Evolutionary conservation across 2,329 filamentous ascomycete species (phyloP).

Genomic region (Stemphylium lycopersici): DNA sequence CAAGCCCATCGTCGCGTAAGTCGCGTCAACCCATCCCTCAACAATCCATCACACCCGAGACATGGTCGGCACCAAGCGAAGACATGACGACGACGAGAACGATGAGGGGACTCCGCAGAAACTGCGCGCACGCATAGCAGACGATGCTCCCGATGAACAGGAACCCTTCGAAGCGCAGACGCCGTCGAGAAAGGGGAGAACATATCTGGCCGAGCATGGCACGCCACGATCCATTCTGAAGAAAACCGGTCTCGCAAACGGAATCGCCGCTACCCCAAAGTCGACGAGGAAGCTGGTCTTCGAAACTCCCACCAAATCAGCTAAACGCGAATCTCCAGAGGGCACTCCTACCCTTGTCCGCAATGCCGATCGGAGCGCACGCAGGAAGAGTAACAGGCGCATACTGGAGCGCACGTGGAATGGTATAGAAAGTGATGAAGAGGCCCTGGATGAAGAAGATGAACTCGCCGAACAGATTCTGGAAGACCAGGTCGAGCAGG

Average conservation of each 20-base stretch:
- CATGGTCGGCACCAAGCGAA: slow-evolving; percentile 44
- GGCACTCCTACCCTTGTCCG: slow-evolving; percentile 68
- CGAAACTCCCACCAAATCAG: slow-evolving; percentile 50
- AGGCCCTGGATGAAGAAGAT: slow-evolving; percentile 68
- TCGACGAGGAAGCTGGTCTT: slow-evolving; percentile 56
- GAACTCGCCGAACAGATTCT: slow-evolving; percentile 73
- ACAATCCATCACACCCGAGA: slow-evolving; percentile 13
- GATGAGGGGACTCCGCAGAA: slow-evolving; percentile 36
- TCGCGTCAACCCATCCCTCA: slow-evolving; percentile 26
- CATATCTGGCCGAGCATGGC: slow-evolving; percentile 29
- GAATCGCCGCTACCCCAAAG: slow-evolving; percentile 47
- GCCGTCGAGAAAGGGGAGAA: slow-evolving; percentile 36
- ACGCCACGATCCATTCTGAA: slow-evolving; percentile 46
- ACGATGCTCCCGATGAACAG: slow-evolving; percentile 22
- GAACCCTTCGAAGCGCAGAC: slow-evolving; percentile 37
- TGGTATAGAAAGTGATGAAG: slow-evolving; percentile 71
- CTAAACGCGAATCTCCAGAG: slow-evolving; percentile 39
- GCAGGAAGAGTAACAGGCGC: slow-evolving; percentile 79
- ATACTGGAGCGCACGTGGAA: slow-evolving; percentile 74
- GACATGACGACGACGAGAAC: slow-evolving; percentile 31
- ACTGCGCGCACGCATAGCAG: slow-evolving; percentile 25
- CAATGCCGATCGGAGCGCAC: slow-evolving; percentile 83
- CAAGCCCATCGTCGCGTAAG: slow-evolving; percentile 27
- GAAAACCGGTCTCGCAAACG: slow-evolving; percentile 31
- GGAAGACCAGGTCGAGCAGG: slow-evolving; percentile 56